These are phyloP conservation scores for Allium cepa DNA, from an alignment of 106 monocot genomes.

Conservation along the genomic window DNA sequence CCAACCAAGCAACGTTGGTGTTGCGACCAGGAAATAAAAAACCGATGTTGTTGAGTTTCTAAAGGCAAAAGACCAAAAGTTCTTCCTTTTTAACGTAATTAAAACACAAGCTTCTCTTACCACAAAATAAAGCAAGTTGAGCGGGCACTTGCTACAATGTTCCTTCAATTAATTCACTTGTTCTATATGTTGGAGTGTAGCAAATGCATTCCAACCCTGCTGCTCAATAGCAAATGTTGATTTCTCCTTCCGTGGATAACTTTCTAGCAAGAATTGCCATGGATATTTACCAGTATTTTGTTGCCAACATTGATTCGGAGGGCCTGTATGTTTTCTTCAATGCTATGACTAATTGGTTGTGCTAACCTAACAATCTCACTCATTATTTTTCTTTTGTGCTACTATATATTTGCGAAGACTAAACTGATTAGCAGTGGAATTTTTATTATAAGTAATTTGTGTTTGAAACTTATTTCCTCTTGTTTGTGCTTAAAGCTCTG, in stretches of 20 bases:
- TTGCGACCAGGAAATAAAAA: constrained; percentile 71
- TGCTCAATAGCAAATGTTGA: constrained; percentile 40
- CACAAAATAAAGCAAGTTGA: constrained; percentile 42
- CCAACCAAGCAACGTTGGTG: too few relatives aligned
- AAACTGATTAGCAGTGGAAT: constrained; percentile 29
- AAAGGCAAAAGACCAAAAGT: constrained; percentile 63
- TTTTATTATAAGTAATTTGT: too few relatives aligned
- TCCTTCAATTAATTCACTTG: constrained; percentile 88
- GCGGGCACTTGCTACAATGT: constrained; percentile 95
- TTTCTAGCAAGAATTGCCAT: constrained; percentile 60
- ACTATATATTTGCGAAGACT: constrained; percentile 77
- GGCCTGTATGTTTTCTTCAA: constrained; percentile 90
- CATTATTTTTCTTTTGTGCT: constrained; percentile 93
- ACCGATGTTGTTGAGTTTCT: constrained; percentile 86
- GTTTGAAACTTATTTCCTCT: constrained; percentile 3
- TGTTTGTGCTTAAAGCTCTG: too few relatives aligned
- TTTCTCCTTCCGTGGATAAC: constrained; percentile 53
- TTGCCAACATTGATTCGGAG: constrained; percentile 69
- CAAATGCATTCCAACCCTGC: constrained; percentile 65
- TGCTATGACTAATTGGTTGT: constrained; percentile 86
- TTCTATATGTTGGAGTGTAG: constrained; percentile 91
- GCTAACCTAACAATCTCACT: constrained; percentile 95
- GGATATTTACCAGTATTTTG: constrained; percentile 71
- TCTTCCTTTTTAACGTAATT: constrained; percentile 73
- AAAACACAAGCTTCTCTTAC: constrained; percentile 66